Evolutionary conservation across 495 filamentous ascomycete genomes (phyloP), one percentile per base, ranked within the genome.

Genomic region (Paragyromitra xinjiangensis): DNA sequence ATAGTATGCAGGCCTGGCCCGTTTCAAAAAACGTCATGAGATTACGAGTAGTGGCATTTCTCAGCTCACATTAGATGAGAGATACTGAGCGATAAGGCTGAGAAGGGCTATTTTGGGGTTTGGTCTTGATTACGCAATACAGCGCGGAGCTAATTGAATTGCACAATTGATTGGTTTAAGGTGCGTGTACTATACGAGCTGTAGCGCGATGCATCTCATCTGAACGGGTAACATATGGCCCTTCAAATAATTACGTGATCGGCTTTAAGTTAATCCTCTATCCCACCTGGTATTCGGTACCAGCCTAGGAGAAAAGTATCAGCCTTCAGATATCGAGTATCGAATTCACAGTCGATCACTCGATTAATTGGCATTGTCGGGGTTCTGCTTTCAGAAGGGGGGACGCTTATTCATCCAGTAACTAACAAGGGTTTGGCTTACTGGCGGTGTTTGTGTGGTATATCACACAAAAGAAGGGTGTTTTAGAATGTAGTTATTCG

Each of bases 311-410:
- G 53, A 8, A 29, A 9, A 26, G 3, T 24, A 56, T 26, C 1
- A 56, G 12, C 19, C 7, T 11, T 2, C 9, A 11, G 19, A 29
- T 62, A 16, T 12, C 11, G 14, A 9, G 59, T n/a, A 34, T 39
- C 16, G 19, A 22, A 42, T 58, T 73, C 70, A 73, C 39, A 45
- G 48, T 2, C 12, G 6, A 73, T 73, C 70, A 73, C 70, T 73
- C 70, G 69, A 24, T 24, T 12, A 61, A 29, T 64, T n/a, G 40
- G 8, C 40, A 22, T 39, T 16, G 1, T 29, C 2, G 29, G 29
- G 29, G 2, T 34, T 55, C 37, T 72, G 45, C 59, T 40, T 19
- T 42, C 0, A 3, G n/a, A 29, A 58, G 11, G 59, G 39, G 24
- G 16, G 6, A n/a, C 9, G 1, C 26, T 61, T 19, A 29, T 34